phyloP scores from a whole-genome alignment of 345 rosid genomes.

The Toxicodendron radicans region DNA sequence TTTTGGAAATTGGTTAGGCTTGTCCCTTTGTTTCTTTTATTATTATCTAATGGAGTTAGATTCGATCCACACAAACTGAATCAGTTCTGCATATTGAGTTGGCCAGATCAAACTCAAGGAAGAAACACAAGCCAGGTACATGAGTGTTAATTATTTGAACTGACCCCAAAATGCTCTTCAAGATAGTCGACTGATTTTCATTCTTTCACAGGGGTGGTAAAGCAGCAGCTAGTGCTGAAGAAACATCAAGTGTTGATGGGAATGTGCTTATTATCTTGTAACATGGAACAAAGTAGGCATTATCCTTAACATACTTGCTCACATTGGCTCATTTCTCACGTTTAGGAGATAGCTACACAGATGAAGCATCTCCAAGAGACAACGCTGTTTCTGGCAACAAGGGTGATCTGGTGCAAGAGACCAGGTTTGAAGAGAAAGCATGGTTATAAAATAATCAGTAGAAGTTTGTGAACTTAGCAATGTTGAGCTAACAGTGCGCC shows the following conservation, averaged over 20 bases:
- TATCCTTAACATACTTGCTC: too few relatives aligned
- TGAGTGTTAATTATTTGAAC: not conserved
- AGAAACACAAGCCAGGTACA: conserved; percentile 67
- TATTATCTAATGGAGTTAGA: conserved; percentile 58
- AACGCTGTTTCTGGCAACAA: too few relatives aligned
- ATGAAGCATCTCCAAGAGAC: conserved; percentile 27
- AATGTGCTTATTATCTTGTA: conserved; percentile 18
- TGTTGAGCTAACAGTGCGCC: not conserved
- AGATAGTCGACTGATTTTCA: conserved; percentile 6
- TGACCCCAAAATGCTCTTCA: conserved; percentile 1
- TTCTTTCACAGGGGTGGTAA: conserved; percentile 50
- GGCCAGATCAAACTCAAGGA: conserved; percentile 85
- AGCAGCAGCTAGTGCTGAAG: conserved; percentile 37
- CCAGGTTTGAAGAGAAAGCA: too few relatives aligned
- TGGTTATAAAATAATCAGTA: not conserved
- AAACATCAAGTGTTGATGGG: conserved; percentile 60
- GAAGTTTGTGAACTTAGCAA: not conserved
- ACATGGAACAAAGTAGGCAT: not conserved
- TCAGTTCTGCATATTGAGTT: conserved; percentile 74
- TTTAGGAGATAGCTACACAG: not conserved
- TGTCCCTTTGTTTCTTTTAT: conserved; percentile 12
- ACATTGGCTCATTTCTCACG: too few relatives aligned
- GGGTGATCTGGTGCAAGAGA: too few relatives aligned
- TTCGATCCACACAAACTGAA: conserved; percentile 85
- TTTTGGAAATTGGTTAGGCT: not conserved